Evolutionary conservation across 495 filamentous ascomycete genomes (phyloP), one percentile per base, ranked within the genome.

Genomic region (Hypoxylon cercidicola): DNA sequence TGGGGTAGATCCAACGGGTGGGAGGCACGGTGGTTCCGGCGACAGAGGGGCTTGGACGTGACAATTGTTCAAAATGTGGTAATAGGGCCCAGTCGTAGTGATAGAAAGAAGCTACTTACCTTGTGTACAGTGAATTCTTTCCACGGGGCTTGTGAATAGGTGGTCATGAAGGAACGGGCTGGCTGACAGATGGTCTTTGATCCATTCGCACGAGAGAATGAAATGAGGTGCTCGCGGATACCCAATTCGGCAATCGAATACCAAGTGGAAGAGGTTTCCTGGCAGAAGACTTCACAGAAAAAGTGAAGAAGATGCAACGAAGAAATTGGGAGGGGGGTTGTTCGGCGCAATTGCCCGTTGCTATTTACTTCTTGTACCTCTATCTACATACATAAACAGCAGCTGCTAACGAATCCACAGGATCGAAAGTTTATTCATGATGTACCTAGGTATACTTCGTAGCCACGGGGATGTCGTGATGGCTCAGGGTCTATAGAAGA

Each of bases 21-120:
- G 34, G 34, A 40, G 15, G 37, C 40, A 20, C 9, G 16, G 11
- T 43, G 20, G 2, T 28, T 18, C 30, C 48, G n/a, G 1, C 11
- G 2, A 25, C 8, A 0, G 19, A 19, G 21, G 23, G 19, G 25
- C 19, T 16, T 49, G 15, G 16, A 1, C 7, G 7, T 43, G 9
- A 10, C 16, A 18, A 48, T 32, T 32, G 13, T 25, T 13, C 18
- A 28, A 25, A 25, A 47, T 28, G 21, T 20, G n/a, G 11, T 6
- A 15, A 28, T 25, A 9, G 20, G 2, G 20, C 20, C 28, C 18
- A 1, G n/a, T 19, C 12, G 12, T 48, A 16, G 40, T 30, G 37
- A 40, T 40, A 16, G 5, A 35, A 20, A 57, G 47, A 45, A 39
- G 61, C 23, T 20, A 59, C 61, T 64, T 48, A 64, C 62, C 35